Base-by-base conservation (phyloP, 768 basidiomycete genomes). In the Grammothele lineata region DNA sequence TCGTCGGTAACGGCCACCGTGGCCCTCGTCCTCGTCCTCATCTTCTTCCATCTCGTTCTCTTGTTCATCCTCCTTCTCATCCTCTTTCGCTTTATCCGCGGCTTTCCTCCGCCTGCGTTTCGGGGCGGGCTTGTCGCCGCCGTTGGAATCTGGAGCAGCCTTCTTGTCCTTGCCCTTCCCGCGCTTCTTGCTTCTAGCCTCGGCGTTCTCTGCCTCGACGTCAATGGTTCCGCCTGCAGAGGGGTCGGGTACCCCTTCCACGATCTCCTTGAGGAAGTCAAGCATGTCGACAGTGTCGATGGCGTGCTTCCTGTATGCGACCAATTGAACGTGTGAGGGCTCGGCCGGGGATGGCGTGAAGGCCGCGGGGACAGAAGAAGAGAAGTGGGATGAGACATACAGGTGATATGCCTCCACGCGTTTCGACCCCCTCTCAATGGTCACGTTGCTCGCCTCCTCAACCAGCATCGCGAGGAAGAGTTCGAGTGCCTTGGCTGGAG, bases 211-310 rank as follows among this genome's bases (percentile, higher is more conserved):
- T 12, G 73, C 72, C 38, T 85, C 84, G 14, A 89, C 64, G 57
- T 87, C 81, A 35, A 87, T 79, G 0, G 85, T 89, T 2, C 85
- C 88, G 10, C 89, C 87, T 17, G 81, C 81, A 3, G 88, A 86
- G 0, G 93, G 93, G 65, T 97, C 93, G 1, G 90, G 86, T 5
- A 95, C 81, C 27, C 73, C 69, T 59, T 87, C 82, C 19, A 95
- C 92, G 43, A 96, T 81, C 62, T 97, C 93, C 62, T 90, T 87
- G 25, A 97, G 77, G 66, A 97, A 98, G 65, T 97, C 95, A 40
- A 97, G 81, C 73, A 83, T 88, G 54, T 92, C 85, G 10, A 83
- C 87, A 14, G 82, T 84, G 47, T 89, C 86, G 8, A 97, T 83
- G 0, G 92, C 91, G 57, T 92, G 89, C 74, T 98, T 98, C 54